Conservation (phyloP, 2,329 filamentous ascomycete genomes). For the Hansfordia pulvinata region DNA sequence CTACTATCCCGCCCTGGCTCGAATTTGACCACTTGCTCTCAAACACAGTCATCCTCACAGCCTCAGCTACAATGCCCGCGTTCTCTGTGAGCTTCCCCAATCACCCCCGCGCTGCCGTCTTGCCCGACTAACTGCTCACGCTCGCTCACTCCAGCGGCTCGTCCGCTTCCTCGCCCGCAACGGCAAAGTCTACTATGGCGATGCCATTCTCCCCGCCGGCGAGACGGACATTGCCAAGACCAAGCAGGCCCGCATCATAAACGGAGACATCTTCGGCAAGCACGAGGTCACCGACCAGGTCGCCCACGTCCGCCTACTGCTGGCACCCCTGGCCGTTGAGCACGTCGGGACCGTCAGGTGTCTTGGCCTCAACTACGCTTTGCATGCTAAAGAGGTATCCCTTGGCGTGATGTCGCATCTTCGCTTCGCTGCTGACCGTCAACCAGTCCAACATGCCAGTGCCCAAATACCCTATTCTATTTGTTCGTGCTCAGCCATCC, state of each 20-base stretch:
- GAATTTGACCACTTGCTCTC: too few species aligned
- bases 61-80: constrained; percentile 24
- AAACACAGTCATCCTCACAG: too few species aligned
- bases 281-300: constrained; percentile 50
- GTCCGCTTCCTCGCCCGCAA: constrained; percentile 62
- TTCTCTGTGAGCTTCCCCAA: constrained; percentile 26
- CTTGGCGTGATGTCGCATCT: too few species aligned
- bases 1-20: too few species aligned
- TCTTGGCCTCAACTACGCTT: constrained; percentile 57
- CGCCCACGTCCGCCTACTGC: constrained; percentile 39
- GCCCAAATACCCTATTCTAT: constrained; percentile 59
- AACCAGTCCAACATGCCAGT: constrained; percentile 47
- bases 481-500: constrained; percentile 28
- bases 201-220: constrained; percentile 53
- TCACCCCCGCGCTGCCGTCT: neutral
- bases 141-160: constrained; percentile 48
- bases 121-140: constrained; percentile 1
- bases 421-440: constrained; percentile 1
- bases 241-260: constrained; percentile 46
- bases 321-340: constrained; percentile 47
- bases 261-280: constrained; percentile 51
- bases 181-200: constrained; percentile 58
- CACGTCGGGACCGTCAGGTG: constrained; percentile 56
- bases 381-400: constrained; percentile 53
- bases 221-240: constrained; percentile 46